phyloP scores from a whole-genome alignment of 139 green algal genomes.

The Micractinium sp. region DNA sequence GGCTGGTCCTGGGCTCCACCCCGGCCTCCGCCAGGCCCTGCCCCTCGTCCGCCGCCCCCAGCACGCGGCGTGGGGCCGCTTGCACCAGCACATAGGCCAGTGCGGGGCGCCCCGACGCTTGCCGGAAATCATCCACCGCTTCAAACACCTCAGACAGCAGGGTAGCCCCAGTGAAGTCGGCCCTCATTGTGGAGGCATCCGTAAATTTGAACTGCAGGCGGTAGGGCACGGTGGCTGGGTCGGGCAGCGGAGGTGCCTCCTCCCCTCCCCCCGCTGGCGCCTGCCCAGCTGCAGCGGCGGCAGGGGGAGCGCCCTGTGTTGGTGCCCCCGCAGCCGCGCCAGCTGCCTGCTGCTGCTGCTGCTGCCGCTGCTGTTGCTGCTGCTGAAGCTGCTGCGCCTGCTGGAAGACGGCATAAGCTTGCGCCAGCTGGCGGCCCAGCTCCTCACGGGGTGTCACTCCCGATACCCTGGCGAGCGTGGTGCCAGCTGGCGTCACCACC shows the following conservation, averaged over 20 bases:
- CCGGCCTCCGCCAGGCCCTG: conserved; percentile 10
- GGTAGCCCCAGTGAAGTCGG: not conserved
- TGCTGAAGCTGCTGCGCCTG: not conserved
- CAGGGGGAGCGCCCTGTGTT: too few relatives aligned
- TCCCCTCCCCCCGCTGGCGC: not conserved
- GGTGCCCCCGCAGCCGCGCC: not conserved
- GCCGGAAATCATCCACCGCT: not conserved
- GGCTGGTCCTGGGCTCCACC: conserved; percentile 17
- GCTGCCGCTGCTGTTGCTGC: not conserved
- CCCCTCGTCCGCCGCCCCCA: conserved; percentile 8
- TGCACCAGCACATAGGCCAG: conserved; percentile 31
- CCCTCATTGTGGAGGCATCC: not conserved
- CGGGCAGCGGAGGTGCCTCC: not conserved
- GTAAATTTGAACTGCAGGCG: conserved; percentile 20
- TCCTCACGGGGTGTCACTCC: not conserved
- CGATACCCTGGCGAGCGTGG: not conserved
- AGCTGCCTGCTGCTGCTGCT: not conserved
- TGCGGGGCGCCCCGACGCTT: not conserved
- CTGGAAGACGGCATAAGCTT: not conserved
- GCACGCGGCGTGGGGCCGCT: not conserved
- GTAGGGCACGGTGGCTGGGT: not conserved
- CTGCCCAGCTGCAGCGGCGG: not conserved
- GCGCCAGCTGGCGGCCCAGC: not conserved
- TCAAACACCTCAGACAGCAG: conserved; percentile 22
- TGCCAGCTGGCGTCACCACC: conserved; percentile 21